Conservation (phyloP, 768 basidiomycete species). For the Boletus fagicola region DNA sequence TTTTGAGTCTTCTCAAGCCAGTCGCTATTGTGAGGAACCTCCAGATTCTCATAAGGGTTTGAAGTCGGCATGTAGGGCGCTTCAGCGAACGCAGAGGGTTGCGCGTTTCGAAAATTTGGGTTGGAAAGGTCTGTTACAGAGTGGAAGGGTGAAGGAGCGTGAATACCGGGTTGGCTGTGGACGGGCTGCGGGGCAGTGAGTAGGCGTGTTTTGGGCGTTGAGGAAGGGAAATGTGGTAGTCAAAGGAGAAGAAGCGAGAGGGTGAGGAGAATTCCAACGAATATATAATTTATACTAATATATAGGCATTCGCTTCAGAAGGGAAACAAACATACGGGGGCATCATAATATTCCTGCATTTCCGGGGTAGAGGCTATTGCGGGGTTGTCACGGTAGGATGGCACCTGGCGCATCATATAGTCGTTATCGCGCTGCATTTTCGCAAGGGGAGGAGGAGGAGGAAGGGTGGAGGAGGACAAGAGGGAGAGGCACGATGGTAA, state of each 20-base stretch:
- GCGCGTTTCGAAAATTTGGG: slow-evolving; percentile 24
- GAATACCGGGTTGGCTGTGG: slow-evolving; percentile 33
- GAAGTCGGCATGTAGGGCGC: slow-evolving; percentile 22
- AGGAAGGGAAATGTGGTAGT: not conserved
- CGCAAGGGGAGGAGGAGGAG: not conserved
- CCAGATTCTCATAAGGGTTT: slow-evolving; percentile 35
- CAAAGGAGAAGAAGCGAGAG: not conserved
- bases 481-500: not conserved
- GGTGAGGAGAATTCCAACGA: not conserved
- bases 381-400: slow-evolving; percentile 23
- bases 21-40: slow-evolving; percentile 33
- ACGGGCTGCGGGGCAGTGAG: slow-evolving; percentile 33
- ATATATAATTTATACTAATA: not conserved
- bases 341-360: slow-evolving; percentile 32
- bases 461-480: not conserved
- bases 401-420: slow-evolving; percentile 29
- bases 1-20: slow-evolving; percentile 40
- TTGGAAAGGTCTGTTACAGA: slow-evolving; percentile 23
- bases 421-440: slow-evolving; percentile 24
- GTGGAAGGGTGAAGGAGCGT: slow-evolving; percentile 36
- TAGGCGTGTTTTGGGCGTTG: not conserved
- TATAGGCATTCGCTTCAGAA: slow-evolving; percentile 2
- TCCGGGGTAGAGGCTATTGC: slow-evolving; percentile 19
- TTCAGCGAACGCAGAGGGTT: slow-evolving; percentile 26
- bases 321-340: slow-evolving; percentile 16